Base-by-base conservation (phyloP, 805 yeast genomes). In the Metschnikowia borealis region DNA sequence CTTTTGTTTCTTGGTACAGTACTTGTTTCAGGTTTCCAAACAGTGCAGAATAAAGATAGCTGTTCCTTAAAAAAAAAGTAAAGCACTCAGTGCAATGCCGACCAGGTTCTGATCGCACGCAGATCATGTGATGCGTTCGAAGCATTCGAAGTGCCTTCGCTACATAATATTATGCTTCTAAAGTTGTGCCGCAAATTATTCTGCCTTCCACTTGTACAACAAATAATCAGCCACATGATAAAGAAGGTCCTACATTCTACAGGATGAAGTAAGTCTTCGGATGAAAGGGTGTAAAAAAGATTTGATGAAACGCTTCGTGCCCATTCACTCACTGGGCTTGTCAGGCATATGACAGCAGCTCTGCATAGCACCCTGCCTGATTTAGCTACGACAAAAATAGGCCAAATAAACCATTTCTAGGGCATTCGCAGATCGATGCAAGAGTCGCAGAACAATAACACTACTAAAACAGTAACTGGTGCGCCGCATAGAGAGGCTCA, bases 121-220 rank as follows among this genome's bases (percentile, higher is more conserved):
- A 11, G 46, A 36, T 44, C 46, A 44, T 44, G 46, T 44, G 46
- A 44, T 44, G 45, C 38, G 38, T 23, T 41, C 34, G 23, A 21
- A 34, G 45, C 38, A 14, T 42, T 31, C 8, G 36, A n/a, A 42
- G 45, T 32, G 31, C 37, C 36, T 42, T 21, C 37, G 37, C 38
- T 32, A 33, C 45, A 20, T 20, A n/a, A 11, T 29, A 5, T 29
- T 15, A 18, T 29, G 43, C 43, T 39, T 26, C 21, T n/a, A 15
- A 20, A 15, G n/a, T 20, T 39, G 29, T 21, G 15, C 34, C 11
- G 33, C 34, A 15, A 39, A 11, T 3, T 6, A 11, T 29, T 14
- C 34, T 26, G 29, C n/a, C 32, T 21, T 21, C 3, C n/a, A 17
- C 21, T 21, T 38, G 20, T 21, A n/a, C 31, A 21, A 6, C 17